A percentile compares a stretch with the other conserved stretches of the same genome.
Evolutionary conservation across 208 protist genomes (phyloP).

Genomic region (Leishmania amazonensis): DNA sequence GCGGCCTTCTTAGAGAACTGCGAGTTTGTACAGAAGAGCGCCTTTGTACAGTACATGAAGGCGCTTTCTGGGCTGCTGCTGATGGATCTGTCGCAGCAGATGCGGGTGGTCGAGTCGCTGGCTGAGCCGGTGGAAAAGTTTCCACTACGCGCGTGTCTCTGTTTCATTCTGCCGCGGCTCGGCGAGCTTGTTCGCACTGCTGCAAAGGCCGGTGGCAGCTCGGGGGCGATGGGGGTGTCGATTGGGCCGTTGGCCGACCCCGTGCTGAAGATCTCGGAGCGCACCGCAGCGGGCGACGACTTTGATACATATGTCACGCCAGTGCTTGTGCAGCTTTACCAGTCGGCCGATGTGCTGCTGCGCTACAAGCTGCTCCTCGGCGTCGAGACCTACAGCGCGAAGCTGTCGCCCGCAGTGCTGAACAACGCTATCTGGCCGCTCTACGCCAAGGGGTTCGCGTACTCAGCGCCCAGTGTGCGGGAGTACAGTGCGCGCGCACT

Average conservation of each 20-base stretch:
- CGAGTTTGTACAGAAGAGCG: conserved; percentile 61
- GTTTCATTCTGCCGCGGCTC: conserved; percentile 64
- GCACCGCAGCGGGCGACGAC: conserved; percentile 39
- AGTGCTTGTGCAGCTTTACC: conserved; percentile 63
- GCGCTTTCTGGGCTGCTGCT: conserved; percentile 69
- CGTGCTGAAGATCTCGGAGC: conserved; percentile 57
- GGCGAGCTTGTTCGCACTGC: conserved; percentile 57
- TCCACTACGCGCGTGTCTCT: conserved; percentile 58
- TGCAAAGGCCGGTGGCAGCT: conserved; percentile 20
- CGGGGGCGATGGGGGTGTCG: conserved; percentile 13
- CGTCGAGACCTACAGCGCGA: conserved; percentile 44
- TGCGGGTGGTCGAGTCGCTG: conserved; percentile 65
- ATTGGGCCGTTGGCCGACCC: conserved; percentile 54
- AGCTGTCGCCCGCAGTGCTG: conserved; percentile 40
- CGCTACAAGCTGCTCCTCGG: conserved; percentile 70
- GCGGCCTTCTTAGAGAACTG: conserved; percentile 48
- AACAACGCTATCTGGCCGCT: conserved; percentile 74
- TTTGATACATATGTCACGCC: conserved; percentile 62
- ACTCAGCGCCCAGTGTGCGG: conserved; percentile 56
- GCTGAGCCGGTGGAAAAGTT: conserved; percentile 44
- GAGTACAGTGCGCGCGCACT: conserved; percentile 77
- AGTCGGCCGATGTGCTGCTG: conserved; percentile 56
- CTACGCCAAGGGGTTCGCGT: conserved; percentile 70
- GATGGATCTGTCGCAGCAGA: conserved; percentile 59
- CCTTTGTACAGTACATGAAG: conserved; percentile 65